Evolutionary conservation across 2,329 filamentous ascomycete genomes (phyloP), one percentile per base, ranked within the genome.

Genomic region (Blastomyces percursus): DNA sequence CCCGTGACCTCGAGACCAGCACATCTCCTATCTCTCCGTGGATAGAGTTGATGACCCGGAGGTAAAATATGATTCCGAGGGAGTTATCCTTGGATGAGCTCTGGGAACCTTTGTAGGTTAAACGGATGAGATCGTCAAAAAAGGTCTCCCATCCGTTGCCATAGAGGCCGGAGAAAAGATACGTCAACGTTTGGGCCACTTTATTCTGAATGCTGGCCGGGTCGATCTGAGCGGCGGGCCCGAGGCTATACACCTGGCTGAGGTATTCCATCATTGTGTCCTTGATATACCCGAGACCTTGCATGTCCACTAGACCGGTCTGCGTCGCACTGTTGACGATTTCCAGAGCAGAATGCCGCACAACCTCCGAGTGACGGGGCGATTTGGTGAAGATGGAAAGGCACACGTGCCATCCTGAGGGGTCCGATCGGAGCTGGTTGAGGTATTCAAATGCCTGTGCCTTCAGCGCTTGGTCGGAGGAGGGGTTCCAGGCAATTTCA

Each of bases 21-120:
- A 94, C 86, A 77, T 99, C 94, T 66, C 93, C 94, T 71, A 99
- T 96, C 75, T 99, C 94, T 70, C 99, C 94, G 72, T 99, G 94
- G 56, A 99, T 87, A 42, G 92, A 94, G 67, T 87, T 84, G 56
- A 97, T 82, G 66, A 96, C 86, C 60, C 93, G 88, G 62, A 99
- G 83, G 76, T 96, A 97, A 69, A 99, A 85, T 42, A 92, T 80
- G 57, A 94, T 89, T 3, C 90, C 93, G 1, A 82, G 74, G 46
- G 85, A 76, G 72, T 96, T 96, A 72, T 91, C 86, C 66, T 80
- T 83, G 52, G 77, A 76, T 59, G 80, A 78, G 67, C 84, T 84
- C 1, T 73, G 66, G 66, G 84, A 82, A 30, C 83, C 79, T 35
- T 82, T 77, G 64, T 83, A 84, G 7, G 92, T 91, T 67, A 99